Percentiles rank a stretch among this genome's conserved stretches.
phyloP scores from a whole-genome alignment of 2,329 filamentous ascomycete species.

The Verticillium nonalfalfae region DNA sequence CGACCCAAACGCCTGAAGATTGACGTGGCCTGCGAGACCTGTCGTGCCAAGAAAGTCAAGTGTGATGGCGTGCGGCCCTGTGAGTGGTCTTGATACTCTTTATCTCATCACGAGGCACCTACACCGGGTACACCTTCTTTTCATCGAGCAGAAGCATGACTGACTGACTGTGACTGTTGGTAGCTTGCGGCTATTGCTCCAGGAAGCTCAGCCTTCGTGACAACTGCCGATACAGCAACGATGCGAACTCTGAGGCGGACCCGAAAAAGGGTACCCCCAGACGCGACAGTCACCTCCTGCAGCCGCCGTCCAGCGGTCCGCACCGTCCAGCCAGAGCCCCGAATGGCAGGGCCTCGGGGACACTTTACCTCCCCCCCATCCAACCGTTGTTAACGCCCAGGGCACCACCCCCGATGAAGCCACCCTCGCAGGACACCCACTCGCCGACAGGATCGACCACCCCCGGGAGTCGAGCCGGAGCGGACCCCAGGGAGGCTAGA shows the following conservation, averaged over 20 bases:
- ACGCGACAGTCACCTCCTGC: neutral
- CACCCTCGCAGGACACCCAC: neutral
- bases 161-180: neutral
- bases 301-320: neutral
- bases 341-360: neutral
- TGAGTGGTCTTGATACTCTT: conserved; percentile 12
- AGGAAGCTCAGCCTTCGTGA: conserved; percentile 20
- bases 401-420: neutral
- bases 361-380: neutral
- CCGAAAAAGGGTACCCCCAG: neutral
- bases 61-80: conserved; percentile 33
- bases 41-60: conserved; percentile 32
- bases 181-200: conserved; percentile 24
- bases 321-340: neutral
- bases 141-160: neutral
- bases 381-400: neutral
- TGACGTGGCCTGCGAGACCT: conserved; percentile 34
- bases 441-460: neutral
- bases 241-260: neutral
- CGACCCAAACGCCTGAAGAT: conserved; percentile 34
- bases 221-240: conserved; percentile 19
- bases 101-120: neutral
- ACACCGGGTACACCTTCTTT: no score
- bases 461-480: neutral
- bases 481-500: neutral